Evolutionary conservation across 352 stramenopile species (phyloP).

Genomic region (Phytophthora vignae): DNA sequence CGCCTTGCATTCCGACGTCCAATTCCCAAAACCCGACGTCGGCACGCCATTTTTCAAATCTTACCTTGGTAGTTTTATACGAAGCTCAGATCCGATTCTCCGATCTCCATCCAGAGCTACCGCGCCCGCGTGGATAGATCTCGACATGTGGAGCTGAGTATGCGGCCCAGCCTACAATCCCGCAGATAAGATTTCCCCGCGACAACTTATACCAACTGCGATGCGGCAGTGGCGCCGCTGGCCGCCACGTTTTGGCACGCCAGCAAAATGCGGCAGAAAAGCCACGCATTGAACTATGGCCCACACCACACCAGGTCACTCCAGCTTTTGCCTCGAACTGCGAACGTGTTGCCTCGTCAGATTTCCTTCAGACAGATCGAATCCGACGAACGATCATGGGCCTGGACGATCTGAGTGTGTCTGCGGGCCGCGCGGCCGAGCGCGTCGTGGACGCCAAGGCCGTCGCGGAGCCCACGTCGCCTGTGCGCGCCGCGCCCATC

Average conservation of each 20-base stretch:
- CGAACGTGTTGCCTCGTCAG: not conserved
- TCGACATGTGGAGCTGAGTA: not conserved
- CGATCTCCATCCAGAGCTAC: not conserved
- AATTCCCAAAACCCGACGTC: not conserved
- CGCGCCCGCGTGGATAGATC: not conserved
- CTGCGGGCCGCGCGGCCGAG: constrained; percentile 4
- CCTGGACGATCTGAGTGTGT: constrained; percentile 36
- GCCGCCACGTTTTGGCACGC: constrained; percentile 30
- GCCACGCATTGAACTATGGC: no score
- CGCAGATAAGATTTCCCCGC: not conserved
- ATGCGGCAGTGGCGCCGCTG: constrained; percentile 11
- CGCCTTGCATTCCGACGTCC: not conserved
- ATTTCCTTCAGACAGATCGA: constrained; percentile 3
- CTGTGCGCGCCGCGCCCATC: constrained; percentile 7
- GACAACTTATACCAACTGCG: not conserved
- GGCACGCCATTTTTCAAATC: constrained; percentile 42
- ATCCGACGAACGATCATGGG: constrained; percentile 16
- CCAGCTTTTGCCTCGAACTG: constrained; percentile 24
- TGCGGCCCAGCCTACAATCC: not conserved
- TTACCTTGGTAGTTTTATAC: not conserved
- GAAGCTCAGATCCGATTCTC: no score
- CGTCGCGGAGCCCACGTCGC: constrained; percentile 1
- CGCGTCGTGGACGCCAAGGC: constrained; percentile 30
- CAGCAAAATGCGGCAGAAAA: not conserved
- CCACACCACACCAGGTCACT: no score